Evolutionary conservation across 352 stramenopile species (phyloP).

Genomic region (Pythium phragmiticola): DNA sequence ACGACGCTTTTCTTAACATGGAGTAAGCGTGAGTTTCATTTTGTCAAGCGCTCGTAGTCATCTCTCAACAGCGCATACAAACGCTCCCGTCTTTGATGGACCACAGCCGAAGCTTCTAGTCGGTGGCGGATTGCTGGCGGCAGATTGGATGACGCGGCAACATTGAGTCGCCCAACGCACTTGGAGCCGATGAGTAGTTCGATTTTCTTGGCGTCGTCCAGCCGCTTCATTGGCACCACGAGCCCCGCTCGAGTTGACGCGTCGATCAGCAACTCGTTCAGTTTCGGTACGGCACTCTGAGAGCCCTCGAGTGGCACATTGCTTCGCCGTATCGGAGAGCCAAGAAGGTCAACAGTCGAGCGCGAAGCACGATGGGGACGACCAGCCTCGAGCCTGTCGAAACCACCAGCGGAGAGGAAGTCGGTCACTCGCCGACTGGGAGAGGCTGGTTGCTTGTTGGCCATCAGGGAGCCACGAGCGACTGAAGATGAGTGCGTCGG

Average conservation of each 20-base stretch:
- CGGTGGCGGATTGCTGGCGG: slow-evolving; percentile 47
- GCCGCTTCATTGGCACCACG: slow-evolving; percentile 26
- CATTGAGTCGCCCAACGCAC: slow-evolving; percentile 49
- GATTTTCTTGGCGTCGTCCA: slow-evolving; percentile 65
- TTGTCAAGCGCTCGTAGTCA: slow-evolving; percentile 44
- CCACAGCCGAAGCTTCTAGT: slow-evolving; percentile 39
- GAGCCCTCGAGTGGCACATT: background rate
- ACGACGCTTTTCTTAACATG: slow-evolving; percentile 76
- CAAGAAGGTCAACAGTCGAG: background rate
- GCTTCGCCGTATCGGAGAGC: background rate
- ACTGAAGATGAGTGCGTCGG: background rate
- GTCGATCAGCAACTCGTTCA: slow-evolving; percentile 54
- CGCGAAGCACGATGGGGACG: background rate
- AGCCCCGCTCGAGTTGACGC: slow-evolving; percentile 33
- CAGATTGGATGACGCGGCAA: slow-evolving; percentile 43
- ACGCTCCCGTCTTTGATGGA: slow-evolving; percentile 50
- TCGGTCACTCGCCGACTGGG: slow-evolving; percentile 1
- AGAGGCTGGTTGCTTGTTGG: background rate
- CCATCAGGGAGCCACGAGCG: background rate
- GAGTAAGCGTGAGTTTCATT: slow-evolving; percentile 39
- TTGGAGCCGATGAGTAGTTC: slow-evolving; percentile 63
- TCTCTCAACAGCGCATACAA: slow-evolving; percentile 50
- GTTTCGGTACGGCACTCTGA: slow-evolving; percentile 10
- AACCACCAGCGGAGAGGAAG: background rate
- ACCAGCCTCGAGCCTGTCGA: background rate